A percentile compares a stretch with the other conserved stretches of the same genome.
These are phyloP conservation scores for Penicillium sp. DNA, from an alignment of 2,329 filamentous ascomycete species.

Conservation along the genomic window DNA sequence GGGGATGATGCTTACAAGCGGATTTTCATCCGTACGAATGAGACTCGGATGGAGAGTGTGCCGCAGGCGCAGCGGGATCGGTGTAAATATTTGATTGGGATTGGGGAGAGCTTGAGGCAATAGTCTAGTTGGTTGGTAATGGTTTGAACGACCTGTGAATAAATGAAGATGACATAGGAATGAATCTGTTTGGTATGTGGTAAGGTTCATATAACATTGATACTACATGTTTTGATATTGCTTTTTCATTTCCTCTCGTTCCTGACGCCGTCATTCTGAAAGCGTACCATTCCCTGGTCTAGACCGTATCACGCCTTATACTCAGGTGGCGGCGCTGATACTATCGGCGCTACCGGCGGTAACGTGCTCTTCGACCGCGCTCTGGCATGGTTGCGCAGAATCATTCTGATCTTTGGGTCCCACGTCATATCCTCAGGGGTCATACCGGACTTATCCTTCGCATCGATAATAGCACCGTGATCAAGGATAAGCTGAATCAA, in stretches of 20 bases:
- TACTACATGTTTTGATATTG: not conserved
- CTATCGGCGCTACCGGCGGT: not conserved
- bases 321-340: slow-evolving; percentile 9
- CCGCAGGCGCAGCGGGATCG: slow-evolving; percentile 44
- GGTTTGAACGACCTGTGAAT: not conserved
- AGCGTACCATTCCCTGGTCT: not conserved
- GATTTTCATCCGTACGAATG: slow-evolving; percentile 50
- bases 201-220: not conserved
- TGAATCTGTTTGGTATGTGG: not conserved
- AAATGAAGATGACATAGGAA: not conserved
- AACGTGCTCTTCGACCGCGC: not conserved
- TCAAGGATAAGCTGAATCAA: slow-evolving; percentile 7
- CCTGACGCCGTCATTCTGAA: too few relatives aligned
- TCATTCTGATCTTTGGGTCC: slow-evolving; percentile 13
- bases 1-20: slow-evolving; percentile 38
- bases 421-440: not conserved
- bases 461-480: not conserved
- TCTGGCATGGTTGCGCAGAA: slow-evolving; percentile 11
- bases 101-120: slow-evolving; percentile 55
- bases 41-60: slow-evolving; percentile 53
- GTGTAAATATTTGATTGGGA: slow-evolving; percentile 55
- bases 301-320: not conserved
- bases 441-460: not conserved
- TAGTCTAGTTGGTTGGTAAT: slow-evolving; percentile 27
- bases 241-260: not conserved